Conservation (phyloP, 345 rosid species). For the Boechera retrofracta region DNA sequence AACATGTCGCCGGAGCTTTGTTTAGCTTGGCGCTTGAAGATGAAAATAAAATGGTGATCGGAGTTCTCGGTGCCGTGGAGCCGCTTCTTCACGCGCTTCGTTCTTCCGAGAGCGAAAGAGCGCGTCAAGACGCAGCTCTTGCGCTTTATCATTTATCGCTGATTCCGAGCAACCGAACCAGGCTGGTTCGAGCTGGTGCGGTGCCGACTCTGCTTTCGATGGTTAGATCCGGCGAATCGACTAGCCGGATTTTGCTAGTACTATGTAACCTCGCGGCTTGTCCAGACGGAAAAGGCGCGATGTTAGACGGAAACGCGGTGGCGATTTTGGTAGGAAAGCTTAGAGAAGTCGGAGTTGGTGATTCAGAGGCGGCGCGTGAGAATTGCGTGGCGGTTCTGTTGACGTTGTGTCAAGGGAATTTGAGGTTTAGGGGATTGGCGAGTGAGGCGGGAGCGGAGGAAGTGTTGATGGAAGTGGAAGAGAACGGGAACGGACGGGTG, state of each 20-base stretch:
- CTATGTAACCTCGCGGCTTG: conserved; percentile 76
- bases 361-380: conserved; percentile 64
- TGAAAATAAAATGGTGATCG: conserved; percentile 87
- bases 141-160: conserved; percentile 77
- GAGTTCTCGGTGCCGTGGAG: conserved; percentile 83
- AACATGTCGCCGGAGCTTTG: conserved; percentile 82
- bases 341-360: conserved; percentile 53
- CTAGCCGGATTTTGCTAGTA: conserved; percentile 59
- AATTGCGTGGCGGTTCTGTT: conserved; percentile 68
- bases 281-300: conserved; percentile 66
- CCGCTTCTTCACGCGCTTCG: conserved; percentile 76
- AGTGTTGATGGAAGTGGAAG: conserved; percentile 60
- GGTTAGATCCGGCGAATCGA: conserved; percentile 57
- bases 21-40: conserved; percentile 86
- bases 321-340: conserved; percentile 62
- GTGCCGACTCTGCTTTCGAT: conserved; percentile 65
- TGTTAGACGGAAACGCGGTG: conserved; percentile 78
- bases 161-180: conserved; percentile 67
- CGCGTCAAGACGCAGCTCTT: conserved; percentile 72
- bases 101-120: conserved; percentile 62
- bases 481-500: conserved; percentile 54
- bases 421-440: conserved; percentile 82
- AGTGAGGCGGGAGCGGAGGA: conserved; percentile 67
- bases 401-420: conserved; percentile 65
- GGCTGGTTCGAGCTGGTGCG: conserved; percentile 69